Conservation (phyloP, 495 filamentous ascomycete species). For the Penicillium bialowiezense region DNA sequence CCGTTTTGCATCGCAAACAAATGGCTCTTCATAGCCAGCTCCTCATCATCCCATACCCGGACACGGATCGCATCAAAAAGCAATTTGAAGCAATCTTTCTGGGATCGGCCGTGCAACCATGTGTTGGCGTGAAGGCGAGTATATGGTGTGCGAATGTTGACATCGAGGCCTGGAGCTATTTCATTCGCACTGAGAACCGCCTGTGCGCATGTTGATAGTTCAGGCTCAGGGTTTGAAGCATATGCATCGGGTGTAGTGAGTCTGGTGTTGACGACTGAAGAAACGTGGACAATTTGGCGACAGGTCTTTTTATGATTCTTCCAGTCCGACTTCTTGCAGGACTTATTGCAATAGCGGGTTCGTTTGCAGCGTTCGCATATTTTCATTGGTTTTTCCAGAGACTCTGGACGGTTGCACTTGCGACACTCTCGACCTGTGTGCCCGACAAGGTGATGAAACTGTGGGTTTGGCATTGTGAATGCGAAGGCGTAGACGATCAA, state of each 20-base stretch:
- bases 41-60: background rate
- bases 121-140: background rate
- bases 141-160: background rate
- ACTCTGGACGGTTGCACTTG: background rate
- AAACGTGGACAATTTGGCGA: too few species aligned
- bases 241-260: too few species aligned
- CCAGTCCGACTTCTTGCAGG: background rate
- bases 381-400: background rate
- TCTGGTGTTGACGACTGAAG: too few species aligned
- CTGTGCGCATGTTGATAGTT: too few species aligned
- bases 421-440: background rate
- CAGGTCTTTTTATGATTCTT: background rate
- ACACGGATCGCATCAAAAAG: background rate
- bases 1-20: background rate
- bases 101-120: background rate
- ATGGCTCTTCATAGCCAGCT: background rate
- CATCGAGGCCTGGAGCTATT: background rate
- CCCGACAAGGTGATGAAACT: too few species aligned
- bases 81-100: background rate
- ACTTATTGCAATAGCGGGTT: background rate
- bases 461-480: too few species aligned
- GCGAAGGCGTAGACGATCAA: too few species aligned
- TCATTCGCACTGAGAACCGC: too few species aligned
- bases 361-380: background rate
- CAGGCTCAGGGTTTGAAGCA: background rate